phyloP scores from a whole-genome alignment of 1,284 basidiomycete genomes.

The Fomitopsis betulina region DNA sequence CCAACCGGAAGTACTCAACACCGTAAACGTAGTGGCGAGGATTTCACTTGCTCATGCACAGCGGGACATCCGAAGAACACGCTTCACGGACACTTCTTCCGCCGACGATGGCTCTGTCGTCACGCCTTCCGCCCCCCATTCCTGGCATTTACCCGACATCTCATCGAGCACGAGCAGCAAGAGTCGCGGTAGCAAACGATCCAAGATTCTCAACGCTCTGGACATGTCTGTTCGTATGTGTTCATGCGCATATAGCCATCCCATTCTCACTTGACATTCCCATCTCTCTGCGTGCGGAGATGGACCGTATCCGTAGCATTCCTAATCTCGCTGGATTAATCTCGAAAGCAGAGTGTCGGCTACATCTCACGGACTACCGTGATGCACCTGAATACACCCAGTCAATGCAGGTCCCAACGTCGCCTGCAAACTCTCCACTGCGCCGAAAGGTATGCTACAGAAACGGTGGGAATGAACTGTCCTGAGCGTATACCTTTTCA shows the following conservation, averaged over 20 bases:
- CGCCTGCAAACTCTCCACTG: not conserved
- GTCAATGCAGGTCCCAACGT: no score
- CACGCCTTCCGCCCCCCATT: no score
- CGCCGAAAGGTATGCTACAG: conserved; percentile 1
- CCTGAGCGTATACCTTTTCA: not conserved
- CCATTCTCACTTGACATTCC: not conserved
- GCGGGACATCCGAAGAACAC: not conserved
- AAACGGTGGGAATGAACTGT: not conserved
- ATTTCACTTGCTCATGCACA: conserved; percentile 24
- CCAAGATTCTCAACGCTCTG: conserved; percentile 16
- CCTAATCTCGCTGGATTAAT: conserved; percentile 43
- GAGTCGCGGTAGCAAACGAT: not conserved
- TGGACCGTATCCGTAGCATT: conserved; percentile 37
- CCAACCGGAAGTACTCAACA: not conserved
- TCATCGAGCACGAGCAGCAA: not conserved
- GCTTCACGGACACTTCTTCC: no score
- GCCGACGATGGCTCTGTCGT: not conserved
- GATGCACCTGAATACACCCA: not conserved
- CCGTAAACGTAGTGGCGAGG: conserved; percentile 3
- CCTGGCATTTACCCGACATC: not conserved
- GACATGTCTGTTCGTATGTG: conserved; percentile 24
- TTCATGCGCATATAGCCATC: not conserved
- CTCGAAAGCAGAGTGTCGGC: not conserved
- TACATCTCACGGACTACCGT: not conserved
- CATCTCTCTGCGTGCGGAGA: conserved; percentile 32